phyloP scores from a whole-genome alignment of 176 grass and related monocot species.

The Bonia amplexicaulis region DNA sequence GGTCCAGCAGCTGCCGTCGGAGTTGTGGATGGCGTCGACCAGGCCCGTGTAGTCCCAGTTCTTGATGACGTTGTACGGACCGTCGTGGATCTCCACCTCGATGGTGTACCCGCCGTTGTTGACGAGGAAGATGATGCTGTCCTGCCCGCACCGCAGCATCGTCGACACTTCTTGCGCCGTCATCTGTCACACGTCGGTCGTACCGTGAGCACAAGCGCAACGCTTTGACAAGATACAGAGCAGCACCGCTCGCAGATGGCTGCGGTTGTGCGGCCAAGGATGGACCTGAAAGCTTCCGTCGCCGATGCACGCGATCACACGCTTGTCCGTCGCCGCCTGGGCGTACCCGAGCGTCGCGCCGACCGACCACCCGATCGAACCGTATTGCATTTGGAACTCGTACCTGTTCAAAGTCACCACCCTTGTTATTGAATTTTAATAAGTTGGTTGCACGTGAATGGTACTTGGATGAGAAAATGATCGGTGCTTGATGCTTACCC shows the following conservation, averaged over 20 bases:
- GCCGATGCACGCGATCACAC: slow-evolving; percentile 62
- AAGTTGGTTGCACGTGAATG: neutral
- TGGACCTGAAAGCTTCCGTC: slow-evolving; percentile 62
- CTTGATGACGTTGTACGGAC: slow-evolving; percentile 62
- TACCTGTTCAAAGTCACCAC: slow-evolving; percentile 25
- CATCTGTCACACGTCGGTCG: neutral
- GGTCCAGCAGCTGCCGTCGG: slow-evolving; percentile 15
- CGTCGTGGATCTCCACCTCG: neutral
- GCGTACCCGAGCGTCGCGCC: slow-evolving; percentile 71
- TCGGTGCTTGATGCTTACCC: slow-evolving; percentile 14
- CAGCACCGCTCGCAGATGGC: neutral
- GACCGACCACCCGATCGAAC: slow-evolving; percentile 67
- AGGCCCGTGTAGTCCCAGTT: slow-evolving; percentile 8
- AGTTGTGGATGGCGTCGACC: slow-evolving; percentile 56
- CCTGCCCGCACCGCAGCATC: slow-evolving; percentile 60
- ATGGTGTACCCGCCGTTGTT: neutral
- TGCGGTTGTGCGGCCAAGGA: neutral
- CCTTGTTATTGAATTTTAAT: neutral
- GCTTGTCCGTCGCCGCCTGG: slow-evolving; percentile 59
- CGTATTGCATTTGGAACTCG: slow-evolving; percentile 78
- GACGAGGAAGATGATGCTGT: slow-evolving; percentile 21
- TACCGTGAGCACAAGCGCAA: neutral
- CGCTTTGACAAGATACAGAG: neutral
- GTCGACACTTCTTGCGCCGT: slow-evolving; percentile 67
- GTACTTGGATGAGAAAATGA: neutral